Conservation (phyloP, 2,329 filamentous ascomycete species). For the Fusarium neocosmosporiellum region DNA sequence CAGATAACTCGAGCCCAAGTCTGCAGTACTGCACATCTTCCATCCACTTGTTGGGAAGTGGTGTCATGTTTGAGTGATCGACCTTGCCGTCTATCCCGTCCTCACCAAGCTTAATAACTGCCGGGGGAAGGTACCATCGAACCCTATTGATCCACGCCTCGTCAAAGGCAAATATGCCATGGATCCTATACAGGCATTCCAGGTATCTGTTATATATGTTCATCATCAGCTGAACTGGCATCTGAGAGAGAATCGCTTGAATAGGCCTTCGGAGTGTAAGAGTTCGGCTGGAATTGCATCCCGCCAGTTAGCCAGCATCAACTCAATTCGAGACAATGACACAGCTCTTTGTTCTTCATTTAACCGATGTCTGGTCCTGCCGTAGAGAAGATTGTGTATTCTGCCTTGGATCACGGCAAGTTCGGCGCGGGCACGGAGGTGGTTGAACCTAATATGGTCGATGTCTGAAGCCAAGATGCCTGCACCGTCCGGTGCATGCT, state of each 20-base stretch:
- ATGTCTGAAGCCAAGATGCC: not conserved
- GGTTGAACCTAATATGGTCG: not conserved
- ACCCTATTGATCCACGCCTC: constrained; percentile 11
- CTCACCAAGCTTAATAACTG: not conserved
- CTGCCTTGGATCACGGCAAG: constrained; percentile 12
- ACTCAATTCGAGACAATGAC: not conserved
- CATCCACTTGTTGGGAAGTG: constrained; percentile 1
- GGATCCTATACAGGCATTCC: constrained; percentile 8
- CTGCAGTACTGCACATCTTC: constrained; percentile 1
- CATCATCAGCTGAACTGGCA: constrained; percentile 7
- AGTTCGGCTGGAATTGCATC: constrained; percentile 5
- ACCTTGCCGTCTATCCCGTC: constrained; percentile 2
- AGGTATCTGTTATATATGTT: constrained; percentile 17
- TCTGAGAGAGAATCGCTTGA: not conserved
- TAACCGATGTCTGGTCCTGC: not conserved
- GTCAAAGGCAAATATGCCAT: constrained; percentile 8
- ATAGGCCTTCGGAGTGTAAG: not conserved
- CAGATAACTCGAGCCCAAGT: not conserved
- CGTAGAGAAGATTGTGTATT: constrained; percentile 9
- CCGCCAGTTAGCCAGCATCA: constrained; percentile 6
- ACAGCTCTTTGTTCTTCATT: not conserved
- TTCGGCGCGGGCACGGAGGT: constrained; percentile 8
- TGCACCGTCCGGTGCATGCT: not conserved
- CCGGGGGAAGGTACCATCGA: not conserved
- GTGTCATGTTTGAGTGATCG: not conserved